Evolutionary conservation across 1,284 basidiomycete species (phyloP).

Genomic region (Singerocomus inundabilis): DNA sequence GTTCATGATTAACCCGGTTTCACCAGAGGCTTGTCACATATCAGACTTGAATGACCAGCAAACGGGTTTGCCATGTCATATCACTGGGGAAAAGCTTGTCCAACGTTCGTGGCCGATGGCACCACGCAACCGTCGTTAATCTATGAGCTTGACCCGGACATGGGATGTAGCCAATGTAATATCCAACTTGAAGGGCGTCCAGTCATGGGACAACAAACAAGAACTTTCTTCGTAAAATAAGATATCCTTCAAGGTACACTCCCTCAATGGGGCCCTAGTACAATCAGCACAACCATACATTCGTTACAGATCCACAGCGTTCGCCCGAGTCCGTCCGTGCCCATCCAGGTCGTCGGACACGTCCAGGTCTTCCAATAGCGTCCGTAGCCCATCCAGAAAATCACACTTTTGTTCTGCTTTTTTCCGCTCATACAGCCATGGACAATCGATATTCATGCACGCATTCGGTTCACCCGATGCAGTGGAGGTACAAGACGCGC

Average conservation of each 20-base stretch:
- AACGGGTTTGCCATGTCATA: neutral
- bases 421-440: constrained; percentile 74
- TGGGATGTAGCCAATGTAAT: no score
- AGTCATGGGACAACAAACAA: no score
- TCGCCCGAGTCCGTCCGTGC: neutral
- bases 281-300: neutral
- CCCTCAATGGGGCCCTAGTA: no score
- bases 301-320: constrained; percentile 1
- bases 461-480: constrained; percentile 58
- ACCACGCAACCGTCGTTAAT: no score
- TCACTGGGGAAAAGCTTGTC: neutral
- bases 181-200: no score
- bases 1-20: neutral
- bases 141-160: no score
- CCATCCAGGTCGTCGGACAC: neutral
- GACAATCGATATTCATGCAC: constrained; percentile 85
- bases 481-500: constrained; percentile 64
- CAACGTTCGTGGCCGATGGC: neutral
- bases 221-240: no score
- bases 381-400: constrained; percentile 38
- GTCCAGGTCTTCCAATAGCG: constrained; percentile 35
- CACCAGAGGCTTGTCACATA: neutral
- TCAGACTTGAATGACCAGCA: neutral
- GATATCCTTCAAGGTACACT: no score
- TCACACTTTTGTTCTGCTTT: constrained; percentile 62